Evolutionary conservation across 202 grass and related monocot genomes (phyloP).

Genomic region (Musa balbisiana): DNA sequence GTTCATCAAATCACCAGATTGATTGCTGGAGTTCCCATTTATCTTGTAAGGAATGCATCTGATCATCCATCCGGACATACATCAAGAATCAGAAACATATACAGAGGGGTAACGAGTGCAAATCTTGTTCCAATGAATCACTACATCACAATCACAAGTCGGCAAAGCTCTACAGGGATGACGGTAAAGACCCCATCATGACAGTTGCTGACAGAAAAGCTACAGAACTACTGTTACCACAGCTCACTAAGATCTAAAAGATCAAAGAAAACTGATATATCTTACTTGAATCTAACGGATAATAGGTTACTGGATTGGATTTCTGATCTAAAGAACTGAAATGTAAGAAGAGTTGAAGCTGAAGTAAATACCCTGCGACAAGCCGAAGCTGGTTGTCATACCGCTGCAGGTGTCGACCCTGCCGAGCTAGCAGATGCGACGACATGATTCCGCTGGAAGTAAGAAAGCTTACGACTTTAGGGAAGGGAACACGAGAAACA

Average conservation of each 20-base stretch:
- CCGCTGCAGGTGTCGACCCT: constrained; percentile 6
- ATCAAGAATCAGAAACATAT: background rate
- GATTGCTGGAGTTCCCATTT: background rate
- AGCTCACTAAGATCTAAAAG: no score
- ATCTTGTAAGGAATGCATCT: constrained; percentile 19
- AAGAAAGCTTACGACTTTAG: background rate
- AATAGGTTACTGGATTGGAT: no score
- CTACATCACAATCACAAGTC: background rate
- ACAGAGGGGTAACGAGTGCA: background rate
- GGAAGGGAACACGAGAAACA: no score
- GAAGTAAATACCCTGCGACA: constrained; percentile 8
- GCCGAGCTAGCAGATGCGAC: constrained; percentile 3
- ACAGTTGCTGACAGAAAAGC: background rate
- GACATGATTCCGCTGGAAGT: background rate
- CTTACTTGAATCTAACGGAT: background rate
- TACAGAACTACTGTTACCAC: no score
- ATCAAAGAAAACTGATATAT: background rate
- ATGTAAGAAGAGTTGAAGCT: background rate
- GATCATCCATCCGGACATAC: background rate
- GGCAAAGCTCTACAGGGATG: background rate
- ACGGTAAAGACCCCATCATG: background rate
- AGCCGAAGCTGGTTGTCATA: constrained; percentile 4
- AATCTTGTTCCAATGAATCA: background rate
- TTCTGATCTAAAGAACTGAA: background rate
- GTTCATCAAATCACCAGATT: constrained; percentile 24